Conservation (phyloP, 495 filamentous ascomycete species). For the Sabuloglossum arenarium region DNA sequence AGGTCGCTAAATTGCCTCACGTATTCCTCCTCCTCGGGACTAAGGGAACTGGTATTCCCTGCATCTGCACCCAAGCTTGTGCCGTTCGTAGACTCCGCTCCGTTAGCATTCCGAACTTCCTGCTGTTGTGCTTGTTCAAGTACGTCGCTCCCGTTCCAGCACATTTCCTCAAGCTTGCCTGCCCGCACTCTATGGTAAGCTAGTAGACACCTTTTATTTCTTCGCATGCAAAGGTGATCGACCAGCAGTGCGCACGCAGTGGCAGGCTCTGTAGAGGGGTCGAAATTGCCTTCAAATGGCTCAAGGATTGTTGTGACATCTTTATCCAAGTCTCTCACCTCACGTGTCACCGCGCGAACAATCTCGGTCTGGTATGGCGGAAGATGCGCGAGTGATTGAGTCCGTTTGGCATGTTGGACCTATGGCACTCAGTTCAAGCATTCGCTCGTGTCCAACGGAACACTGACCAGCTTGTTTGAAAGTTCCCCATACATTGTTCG, state of each 20-base stretch:
- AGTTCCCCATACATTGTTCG: slow-evolving; percentile 88
- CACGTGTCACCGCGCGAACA: slow-evolving; percentile 66
- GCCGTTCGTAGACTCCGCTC: slow-evolving; percentile 11
- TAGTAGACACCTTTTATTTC: slow-evolving; percentile 90
- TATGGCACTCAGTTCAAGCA: slow-evolving; percentile 15
- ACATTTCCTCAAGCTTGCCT: slow-evolving; percentile 84
- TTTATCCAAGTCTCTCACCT: slow-evolving; percentile 87
- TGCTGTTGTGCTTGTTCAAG: slow-evolving; percentile 28
- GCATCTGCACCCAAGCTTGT: slow-evolving; percentile 16
- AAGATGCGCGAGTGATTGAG: slow-evolving; percentile 67
- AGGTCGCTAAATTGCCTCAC: slow-evolving; percentile 79
- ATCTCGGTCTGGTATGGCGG: slow-evolving; percentile 89
- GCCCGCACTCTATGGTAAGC: slow-evolving; percentile 82
- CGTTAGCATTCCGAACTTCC: slow-evolving; percentile 16
- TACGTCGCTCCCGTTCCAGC: slow-evolving; percentile 76
- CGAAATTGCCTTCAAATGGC: slow-evolving; percentile 62
- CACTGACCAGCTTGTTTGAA: slow-evolving; percentile 57
- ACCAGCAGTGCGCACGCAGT: slow-evolving; percentile 77
- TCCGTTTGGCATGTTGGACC: slow-evolving; percentile 95
- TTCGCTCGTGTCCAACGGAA: slow-evolving; percentile 1
- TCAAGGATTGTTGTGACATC: slow-evolving; percentile 64
- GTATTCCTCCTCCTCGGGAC: slow-evolving; percentile 96
- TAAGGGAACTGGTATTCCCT: slow-evolving; percentile 53
- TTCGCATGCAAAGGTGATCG: slow-evolving; percentile 82
- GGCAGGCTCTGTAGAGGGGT: slow-evolving; percentile 65